Evolutionary conservation across 1,284 basidiomycete genomes (phyloP), one percentile per base, ranked within the genome.

Genomic region (Trichosporon sp.): DNA sequence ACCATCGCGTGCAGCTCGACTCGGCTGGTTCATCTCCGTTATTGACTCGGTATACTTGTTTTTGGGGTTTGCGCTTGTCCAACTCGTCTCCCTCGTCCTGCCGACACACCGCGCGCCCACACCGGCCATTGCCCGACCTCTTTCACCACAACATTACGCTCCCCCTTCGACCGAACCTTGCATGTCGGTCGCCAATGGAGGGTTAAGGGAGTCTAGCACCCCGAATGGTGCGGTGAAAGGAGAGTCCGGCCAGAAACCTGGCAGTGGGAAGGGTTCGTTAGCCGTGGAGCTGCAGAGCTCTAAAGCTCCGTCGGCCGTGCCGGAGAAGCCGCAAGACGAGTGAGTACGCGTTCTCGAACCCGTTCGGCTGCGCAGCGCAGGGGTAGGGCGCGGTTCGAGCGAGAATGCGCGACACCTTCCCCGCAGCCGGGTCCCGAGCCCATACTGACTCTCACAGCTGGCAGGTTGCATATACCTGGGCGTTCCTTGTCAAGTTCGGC

Each of bases 391-490:
- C 68, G 1, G 31, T 8, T 37, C 16, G 8, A 35, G 16, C 31
- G 31, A 14, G 32, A 4, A 12, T 14, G 31, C n/a, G 16, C 32
- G 59, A 2, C 32, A 4, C 21, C 31, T 63, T n/a, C 59, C 32
- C 16, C 16, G 14, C 14, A 35, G 4, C 32, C 26, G 10, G 26
- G 2, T 16, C 5, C 3, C 31, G 6, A 6, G 7, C 31, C 5
- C 16, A 1, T 35, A 12, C 59, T 63, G 31, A 61, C 56, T 5
- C 66, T 31, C 70, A 40, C 70, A 83, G 82, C 71, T 83, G 82
- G 82, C 81, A 83, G 74, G 79, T 82, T 26, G 78, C 81, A 2
- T 83, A 82, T 67, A 74, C 76, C 12, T 83, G 82, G 82, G 78
- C 79, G 35, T 83, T 83, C 71, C 81, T 82, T 46, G 69, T 76